A percentile compares a stretch with the other conserved stretches of the same genome.
phyloP scores from a whole-genome alignment of 2,329 filamentous ascomycete species.

The Kalaharituber pfeilii region DNA sequence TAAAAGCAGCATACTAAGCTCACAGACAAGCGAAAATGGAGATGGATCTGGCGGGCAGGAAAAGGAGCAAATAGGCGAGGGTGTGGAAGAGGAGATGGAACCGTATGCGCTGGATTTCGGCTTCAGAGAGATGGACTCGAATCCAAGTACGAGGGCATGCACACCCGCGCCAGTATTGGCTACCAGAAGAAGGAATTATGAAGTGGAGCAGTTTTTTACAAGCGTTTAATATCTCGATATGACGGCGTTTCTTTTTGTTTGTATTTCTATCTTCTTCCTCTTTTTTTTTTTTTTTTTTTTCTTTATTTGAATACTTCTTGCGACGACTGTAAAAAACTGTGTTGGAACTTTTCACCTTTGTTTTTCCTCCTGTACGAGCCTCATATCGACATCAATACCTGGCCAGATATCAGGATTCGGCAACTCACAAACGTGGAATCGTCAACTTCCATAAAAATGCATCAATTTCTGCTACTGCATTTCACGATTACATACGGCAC shows the following conservation, averaged over 20 bases:
- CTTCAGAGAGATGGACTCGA: constrained; percentile 4
- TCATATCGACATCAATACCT: background rate
- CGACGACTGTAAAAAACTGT: too few species aligned
- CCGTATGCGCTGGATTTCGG: constrained; percentile 8
- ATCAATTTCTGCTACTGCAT: too few species aligned
- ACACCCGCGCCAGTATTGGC: background rate
- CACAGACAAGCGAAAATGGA: background rate
- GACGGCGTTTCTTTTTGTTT: constrained; percentile 3
- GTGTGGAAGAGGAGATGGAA: background rate
- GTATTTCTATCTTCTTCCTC: background rate
- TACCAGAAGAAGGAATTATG: background rate
- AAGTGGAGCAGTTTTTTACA: constrained; percentile 1
- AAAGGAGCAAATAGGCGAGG: background rate
- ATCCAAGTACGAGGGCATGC: background rate
- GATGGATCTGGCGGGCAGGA: background rate
- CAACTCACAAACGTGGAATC: too few species aligned
- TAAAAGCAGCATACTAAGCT: background rate
- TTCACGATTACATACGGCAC: too few species aligned
- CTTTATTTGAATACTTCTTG: background rate
- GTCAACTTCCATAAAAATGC: too few species aligned
- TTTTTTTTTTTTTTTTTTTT: constrained; percentile 1
- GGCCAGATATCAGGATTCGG: too few species aligned
- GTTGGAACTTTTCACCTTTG: background rate
- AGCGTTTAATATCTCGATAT: background rate
- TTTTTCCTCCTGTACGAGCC: background rate